phyloP scores from a whole-genome alignment of 345 rosid genomes.

The Psidium friedrichsthalianum region DNA sequence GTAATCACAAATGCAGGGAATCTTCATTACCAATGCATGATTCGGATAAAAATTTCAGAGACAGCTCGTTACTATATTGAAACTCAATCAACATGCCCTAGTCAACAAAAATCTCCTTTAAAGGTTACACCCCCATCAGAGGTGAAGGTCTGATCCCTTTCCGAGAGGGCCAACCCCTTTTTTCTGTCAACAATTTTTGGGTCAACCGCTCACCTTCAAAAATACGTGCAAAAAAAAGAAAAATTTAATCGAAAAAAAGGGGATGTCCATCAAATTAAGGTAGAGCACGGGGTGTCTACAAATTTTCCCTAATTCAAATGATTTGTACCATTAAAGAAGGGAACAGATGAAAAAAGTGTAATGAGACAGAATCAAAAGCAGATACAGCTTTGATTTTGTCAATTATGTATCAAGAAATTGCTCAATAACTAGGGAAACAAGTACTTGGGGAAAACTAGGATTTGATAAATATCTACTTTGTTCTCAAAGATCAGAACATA shows the following conservation, averaged over 20 bases:
- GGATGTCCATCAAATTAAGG: background rate
- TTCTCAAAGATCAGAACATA: slow-evolving; percentile 17
- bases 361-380: background rate
- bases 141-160: background rate
- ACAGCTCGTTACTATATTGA: background rate
- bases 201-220: background rate
- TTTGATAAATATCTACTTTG: background rate
- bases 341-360: background rate
- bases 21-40: background rate
- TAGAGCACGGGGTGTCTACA: background rate
- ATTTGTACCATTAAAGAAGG: background rate
- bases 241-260: background rate
- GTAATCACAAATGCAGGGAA: background rate
- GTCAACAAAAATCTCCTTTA: background rate
- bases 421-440: background rate
- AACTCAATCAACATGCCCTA: background rate
- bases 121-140: background rate
- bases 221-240: background rate
- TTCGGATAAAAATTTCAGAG: background rate
- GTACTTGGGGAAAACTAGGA: background rate
- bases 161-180: background rate
- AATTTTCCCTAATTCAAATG: background rate
- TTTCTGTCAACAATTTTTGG: background rate
- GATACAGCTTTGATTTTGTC: background rate
- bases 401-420: background rate